A percentile compares a stretch with the other conserved stretches of the same genome.
phyloP scores from a whole-genome alignment of 2,329 filamentous ascomycete species.

The Fusarium drepaniforme region DNA sequence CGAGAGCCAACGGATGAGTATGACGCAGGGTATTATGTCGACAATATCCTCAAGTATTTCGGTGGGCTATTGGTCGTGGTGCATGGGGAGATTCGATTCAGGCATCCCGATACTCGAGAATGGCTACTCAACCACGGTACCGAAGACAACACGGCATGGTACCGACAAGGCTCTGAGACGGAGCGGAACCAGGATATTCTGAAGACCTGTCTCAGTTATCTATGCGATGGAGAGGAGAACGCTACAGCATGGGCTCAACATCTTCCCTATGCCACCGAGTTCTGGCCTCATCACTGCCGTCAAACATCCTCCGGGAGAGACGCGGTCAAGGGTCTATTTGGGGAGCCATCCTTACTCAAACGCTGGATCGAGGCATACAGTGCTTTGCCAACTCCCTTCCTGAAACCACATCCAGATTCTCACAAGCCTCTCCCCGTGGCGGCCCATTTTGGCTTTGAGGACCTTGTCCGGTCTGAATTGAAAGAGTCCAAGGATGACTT shows the following conservation, averaged over 20 bases:
- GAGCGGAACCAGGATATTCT: background rate
- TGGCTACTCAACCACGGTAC: slow-evolving; percentile 1
- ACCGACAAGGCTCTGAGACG: background rate
- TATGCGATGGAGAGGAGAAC: background rate
- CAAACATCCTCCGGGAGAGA: too few relatives aligned
- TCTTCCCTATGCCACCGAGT: slow-evolving; percentile 6
- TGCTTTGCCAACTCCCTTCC: background rate
- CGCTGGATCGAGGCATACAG: slow-evolving; percentile 10
- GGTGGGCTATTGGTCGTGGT: background rate
- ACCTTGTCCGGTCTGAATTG: background rate
- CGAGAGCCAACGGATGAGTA: background rate
- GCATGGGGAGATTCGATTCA: slow-evolving; percentile 7
- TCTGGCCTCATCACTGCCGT: slow-evolving; percentile 3
- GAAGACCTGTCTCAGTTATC: background rate
- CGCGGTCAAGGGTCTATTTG: background rate
- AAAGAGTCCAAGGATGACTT: background rate
- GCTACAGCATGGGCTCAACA: background rate
- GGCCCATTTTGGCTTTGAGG: slow-evolving; percentile 3
- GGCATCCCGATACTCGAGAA: background rate
- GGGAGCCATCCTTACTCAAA: background rate
- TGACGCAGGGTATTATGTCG: background rate
- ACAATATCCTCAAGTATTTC: background rate
- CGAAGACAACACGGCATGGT: background rate
- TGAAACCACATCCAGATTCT: background rate
- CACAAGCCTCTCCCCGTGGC: background rate